Evolutionary conservation across 495 filamentous ascomycete species (phyloP).

Genomic region (Lophium mytilinum): DNA sequence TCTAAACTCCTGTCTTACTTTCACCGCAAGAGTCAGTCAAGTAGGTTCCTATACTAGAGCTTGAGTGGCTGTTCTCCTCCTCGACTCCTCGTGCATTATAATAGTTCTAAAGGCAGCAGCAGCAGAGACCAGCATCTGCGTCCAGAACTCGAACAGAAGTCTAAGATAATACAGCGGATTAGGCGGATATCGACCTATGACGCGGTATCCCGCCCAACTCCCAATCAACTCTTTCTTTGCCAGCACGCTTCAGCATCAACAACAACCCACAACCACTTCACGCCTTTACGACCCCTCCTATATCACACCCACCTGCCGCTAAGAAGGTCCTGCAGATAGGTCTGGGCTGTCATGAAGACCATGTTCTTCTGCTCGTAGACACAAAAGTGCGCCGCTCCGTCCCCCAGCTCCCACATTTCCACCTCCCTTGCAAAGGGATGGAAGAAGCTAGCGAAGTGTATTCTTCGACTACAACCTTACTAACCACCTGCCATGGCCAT

Average conservation of each 20-base stretch:
- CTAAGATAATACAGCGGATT: too few relatives aligned
- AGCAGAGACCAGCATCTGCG: too few relatives aligned
- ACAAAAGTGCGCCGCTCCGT: background rate
- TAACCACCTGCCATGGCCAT: constrained; percentile 20
- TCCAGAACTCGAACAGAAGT: too few relatives aligned
- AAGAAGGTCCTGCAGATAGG: background rate
- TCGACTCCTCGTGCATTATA: too few relatives aligned
- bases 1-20: too few relatives aligned
- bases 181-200: too few relatives aligned
- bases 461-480: background rate
- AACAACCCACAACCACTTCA: background rate
- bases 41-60: too few relatives aligned
- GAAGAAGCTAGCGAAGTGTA: background rate
- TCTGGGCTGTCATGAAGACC: background rate
- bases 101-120: too few relatives aligned
- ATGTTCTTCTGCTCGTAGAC: background rate
- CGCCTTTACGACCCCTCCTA: background rate
- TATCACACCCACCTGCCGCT: background rate
- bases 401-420: background rate
- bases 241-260: constrained; percentile 4
- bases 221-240: constrained; percentile 6
- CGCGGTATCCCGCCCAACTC: background rate
- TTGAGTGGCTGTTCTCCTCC: too few relatives aligned
- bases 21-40: too few relatives aligned
- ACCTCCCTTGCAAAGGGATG: background rate